These are phyloP conservation scores for Coffea humblotiana DNA, from an alignment of 305 asterid species.

Conservation along the genomic window DNA sequence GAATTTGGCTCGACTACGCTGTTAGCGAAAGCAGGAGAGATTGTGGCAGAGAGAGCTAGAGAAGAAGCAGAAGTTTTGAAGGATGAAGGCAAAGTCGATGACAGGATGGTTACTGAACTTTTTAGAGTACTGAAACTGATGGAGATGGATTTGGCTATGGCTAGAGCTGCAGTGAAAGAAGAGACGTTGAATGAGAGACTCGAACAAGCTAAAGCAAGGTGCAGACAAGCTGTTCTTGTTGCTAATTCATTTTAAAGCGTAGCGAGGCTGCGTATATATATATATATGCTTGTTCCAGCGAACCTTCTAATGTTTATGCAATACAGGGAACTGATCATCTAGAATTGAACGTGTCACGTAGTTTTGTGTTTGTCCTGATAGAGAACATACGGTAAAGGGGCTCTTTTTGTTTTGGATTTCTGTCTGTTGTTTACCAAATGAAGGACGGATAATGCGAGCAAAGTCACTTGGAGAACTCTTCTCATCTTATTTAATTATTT, in stretches of 20 bases:
- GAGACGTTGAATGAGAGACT: conserved; percentile 71
- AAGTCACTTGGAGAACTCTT: no score
- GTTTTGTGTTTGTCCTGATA: no score
- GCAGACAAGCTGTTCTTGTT: conserved; percentile 89
- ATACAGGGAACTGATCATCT: no score
- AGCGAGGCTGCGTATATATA: no score
- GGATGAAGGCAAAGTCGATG: conserved; percentile 85
- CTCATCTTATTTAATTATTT: no score
- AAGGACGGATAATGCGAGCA: no score
- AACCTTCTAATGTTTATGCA: no score
- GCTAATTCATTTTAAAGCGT: conserved; percentile 57
- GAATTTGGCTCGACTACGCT: conserved; percentile 66
- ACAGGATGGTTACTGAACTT: conserved; percentile 79
- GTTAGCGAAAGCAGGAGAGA: conserved; percentile 73
- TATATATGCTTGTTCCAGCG: no score
- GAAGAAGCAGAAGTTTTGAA: conserved; percentile 73
- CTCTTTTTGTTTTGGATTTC: no score
- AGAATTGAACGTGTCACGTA: no score
- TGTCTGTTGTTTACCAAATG: no score
- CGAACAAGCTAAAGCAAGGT: conserved; percentile 71
- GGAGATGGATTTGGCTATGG: conserved; percentile 94
- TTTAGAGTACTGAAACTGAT: conserved; percentile 75
- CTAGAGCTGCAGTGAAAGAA: conserved; percentile 70
- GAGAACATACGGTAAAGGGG: no score
- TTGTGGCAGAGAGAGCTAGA: conserved; percentile 69